Percentiles rank a stretch among this genome's conserved stretches.
These are phyloP conservation scores for Hymenoscyphus fraxineus DNA, from an alignment of 2,329 filamentous ascomycete genomes.

Conservation along the genomic window DNA sequence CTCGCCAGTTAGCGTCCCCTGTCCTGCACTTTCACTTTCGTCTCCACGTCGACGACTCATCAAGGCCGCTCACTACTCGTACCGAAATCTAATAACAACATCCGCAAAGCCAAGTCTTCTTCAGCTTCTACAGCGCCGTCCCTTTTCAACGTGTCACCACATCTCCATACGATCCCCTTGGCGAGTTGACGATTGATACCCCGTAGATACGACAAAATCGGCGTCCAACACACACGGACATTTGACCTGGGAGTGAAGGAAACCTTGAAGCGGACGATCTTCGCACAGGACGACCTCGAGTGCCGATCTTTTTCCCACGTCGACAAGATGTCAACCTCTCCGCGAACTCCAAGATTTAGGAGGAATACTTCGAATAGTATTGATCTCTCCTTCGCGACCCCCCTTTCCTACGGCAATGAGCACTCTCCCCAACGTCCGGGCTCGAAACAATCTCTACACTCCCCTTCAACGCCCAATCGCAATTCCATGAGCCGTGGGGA, in stretches of 20 bases:
- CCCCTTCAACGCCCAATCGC: constrained; percentile 28
- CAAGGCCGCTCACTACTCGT: not conserved
- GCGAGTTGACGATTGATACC: not conserved
- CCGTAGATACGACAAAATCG: not conserved
- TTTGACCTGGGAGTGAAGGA: not conserved
- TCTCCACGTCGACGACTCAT: constrained; percentile 25
- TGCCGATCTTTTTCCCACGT: constrained; percentile 16
- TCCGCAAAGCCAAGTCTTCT: not conserved
- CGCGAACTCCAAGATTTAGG: constrained; percentile 54
- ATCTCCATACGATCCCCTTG: not conserved
- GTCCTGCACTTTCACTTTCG: constrained; percentile 22
- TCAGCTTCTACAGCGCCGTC: constrained; percentile 14
- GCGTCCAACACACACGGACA: not conserved
- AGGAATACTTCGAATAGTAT: constrained; percentile 51
- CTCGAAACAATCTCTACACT: constrained; percentile 33
- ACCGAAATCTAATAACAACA: constrained; percentile 1
- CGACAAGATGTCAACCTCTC: constrained; percentile 41
- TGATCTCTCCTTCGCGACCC: constrained; percentile 40
- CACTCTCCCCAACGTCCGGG: constrained; percentile 22
- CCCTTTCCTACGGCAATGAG: constrained; percentile 25
- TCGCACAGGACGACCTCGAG: constrained; percentile 14
- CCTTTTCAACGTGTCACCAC: constrained; percentile 17
- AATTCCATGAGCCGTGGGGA: constrained; percentile 26
- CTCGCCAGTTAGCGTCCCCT: not conserved
- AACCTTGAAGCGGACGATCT: constrained; percentile 7